A percentile compares a stretch with the other conserved stretches of the same genome.
phyloP scores from a whole-genome alignment of 2,329 filamentous ascomycete species.

The Colletotrichum phormii region DNA sequence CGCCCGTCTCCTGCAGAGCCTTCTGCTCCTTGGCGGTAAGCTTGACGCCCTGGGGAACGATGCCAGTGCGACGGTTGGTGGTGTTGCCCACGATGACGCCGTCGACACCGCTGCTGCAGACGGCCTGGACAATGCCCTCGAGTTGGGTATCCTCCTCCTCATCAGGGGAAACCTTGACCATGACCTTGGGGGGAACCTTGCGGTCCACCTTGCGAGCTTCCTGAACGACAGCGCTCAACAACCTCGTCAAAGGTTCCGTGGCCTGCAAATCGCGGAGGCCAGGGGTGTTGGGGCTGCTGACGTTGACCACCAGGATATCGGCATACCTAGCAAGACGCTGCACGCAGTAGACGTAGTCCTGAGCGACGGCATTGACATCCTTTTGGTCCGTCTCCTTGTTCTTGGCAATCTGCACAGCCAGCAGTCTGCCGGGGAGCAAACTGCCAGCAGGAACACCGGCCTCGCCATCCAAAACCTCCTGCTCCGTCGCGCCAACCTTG shows the following conservation, averaged over 20 bases:
- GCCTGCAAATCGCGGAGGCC: constrained; percentile 90
- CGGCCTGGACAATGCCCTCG: constrained; percentile 86
- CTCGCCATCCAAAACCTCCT: constrained; percentile 80
- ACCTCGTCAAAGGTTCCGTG: constrained; percentile 81
- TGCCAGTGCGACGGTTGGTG: constrained; percentile 81
- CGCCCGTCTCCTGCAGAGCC: constrained; percentile 81
- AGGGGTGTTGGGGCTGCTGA: constrained; percentile 95
- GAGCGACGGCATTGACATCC: constrained; percentile 83
- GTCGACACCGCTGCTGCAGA: constrained; percentile 87
- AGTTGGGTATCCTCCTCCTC: constrained; percentile 90
- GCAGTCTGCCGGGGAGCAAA: constrained; percentile 77
- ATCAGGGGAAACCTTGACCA: constrained; percentile 98
- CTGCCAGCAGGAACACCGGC: constrained; percentile 86
- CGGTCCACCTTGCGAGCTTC: constrained; percentile 78
- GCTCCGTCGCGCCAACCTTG: constrained; percentile 76
- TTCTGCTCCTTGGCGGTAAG: constrained; percentile 75
- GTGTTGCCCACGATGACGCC: constrained; percentile 98
- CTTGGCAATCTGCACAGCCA: constrained; percentile 96
- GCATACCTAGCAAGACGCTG: constrained; percentile 85
- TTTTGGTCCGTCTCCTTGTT: constrained; percentile 91
- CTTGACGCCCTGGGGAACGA: constrained; percentile 74
- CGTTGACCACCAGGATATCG: constrained; percentile 97
- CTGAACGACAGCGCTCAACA: constrained; percentile 84
- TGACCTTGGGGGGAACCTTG: constrained; percentile 81
- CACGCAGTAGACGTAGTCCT: constrained; percentile 91